These are phyloP conservation scores for Boletales sp. DNA, from an alignment of 768 basidiomycete genomes.

Conservation along the genomic window DNA sequence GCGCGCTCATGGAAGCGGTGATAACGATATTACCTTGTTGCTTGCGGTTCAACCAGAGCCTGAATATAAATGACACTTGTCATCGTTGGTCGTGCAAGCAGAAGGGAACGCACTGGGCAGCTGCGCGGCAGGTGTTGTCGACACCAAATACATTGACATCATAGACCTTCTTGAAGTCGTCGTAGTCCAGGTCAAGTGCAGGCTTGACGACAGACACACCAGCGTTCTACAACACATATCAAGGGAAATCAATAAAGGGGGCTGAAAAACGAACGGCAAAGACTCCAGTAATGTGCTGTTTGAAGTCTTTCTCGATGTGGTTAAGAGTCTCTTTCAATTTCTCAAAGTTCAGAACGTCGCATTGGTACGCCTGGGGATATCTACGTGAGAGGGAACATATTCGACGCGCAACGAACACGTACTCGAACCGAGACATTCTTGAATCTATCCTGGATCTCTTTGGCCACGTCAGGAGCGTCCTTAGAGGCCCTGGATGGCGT, in stretches of 20 bases:
- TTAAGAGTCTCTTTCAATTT: slow-evolving; percentile 42
- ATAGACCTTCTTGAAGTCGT: slow-evolving; percentile 55
- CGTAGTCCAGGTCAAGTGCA: slow-evolving; percentile 49
- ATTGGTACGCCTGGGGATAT: slow-evolving; percentile 51
- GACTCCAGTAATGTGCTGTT: slow-evolving; percentile 43
- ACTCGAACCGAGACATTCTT: slow-evolving; percentile 39
- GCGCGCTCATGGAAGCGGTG: slow-evolving; percentile 63
- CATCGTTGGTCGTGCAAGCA: too few species aligned
- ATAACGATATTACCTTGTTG: slow-evolving; percentile 55
- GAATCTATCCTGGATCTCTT: slow-evolving; percentile 43
- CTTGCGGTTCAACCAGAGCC: slow-evolving; percentile 40
- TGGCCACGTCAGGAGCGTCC: slow-evolving; percentile 47
- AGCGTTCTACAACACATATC: slow-evolving; percentile 41
- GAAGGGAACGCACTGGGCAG: slow-evolving; percentile 41
- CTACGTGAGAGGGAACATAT: background rate
- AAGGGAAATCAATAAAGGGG: background rate
- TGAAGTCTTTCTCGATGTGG: slow-evolving; percentile 47
- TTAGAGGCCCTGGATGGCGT: slow-evolving; percentile 36
- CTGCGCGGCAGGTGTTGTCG: slow-evolving; percentile 59
- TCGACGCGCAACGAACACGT: background rate
- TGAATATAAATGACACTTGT: slow-evolving; percentile 11
- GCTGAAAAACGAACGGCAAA: slow-evolving; percentile 43
- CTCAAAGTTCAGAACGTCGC: slow-evolving; percentile 52
- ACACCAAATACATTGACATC: slow-evolving; percentile 64
- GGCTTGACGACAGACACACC: slow-evolving; percentile 63